Percentiles rank a stretch among this genome's conserved stretches.
These are phyloP conservation scores for Leccinum arenicola DNA, from an alignment of 768 basidiomycete species.

Conservation along the genomic window DNA sequence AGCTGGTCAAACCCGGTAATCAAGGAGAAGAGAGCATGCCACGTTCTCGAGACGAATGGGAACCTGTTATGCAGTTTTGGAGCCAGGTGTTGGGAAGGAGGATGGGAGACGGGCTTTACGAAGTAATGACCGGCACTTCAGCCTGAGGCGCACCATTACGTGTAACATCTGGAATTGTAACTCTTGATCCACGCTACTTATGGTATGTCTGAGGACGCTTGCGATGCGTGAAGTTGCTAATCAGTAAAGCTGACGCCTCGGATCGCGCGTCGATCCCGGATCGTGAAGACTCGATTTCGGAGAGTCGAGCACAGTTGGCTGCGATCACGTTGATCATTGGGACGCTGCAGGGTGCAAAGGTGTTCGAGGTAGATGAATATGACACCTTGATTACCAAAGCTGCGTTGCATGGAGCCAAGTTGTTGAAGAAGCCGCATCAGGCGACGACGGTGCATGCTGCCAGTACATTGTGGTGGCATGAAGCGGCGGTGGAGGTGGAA, in stretches of 20 bases:
- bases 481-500: too few relatives aligned
- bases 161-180: neutral
- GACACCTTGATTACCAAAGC: too few relatives aligned
- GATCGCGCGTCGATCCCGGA: neutral
- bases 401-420: too few relatives aligned
- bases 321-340: too few relatives aligned
- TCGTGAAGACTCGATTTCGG: too few relatives aligned
- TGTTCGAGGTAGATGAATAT: too few relatives aligned
- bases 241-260: neutral
- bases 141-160: neutral
- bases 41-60: constrained; percentile 72
- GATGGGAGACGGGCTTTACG: constrained; percentile 60
- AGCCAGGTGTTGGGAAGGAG: constrained; percentile 60
- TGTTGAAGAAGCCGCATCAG: too few relatives aligned
- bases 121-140: constrained; percentile 49
- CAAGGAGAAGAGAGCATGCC: constrained; percentile 63
- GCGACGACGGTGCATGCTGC: too few relatives aligned
- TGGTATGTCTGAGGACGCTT: neutral
- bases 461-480: too few relatives aligned
- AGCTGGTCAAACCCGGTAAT: constrained; percentile 42
- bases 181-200: neutral
- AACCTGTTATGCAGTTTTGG: constrained; percentile 86
- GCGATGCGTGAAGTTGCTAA: too few relatives aligned
- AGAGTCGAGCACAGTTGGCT: too few relatives aligned
- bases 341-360: too few relatives aligned